Conservation (phyloP, 257 asterid species). For the Solanum lycopersicoides region DNA sequence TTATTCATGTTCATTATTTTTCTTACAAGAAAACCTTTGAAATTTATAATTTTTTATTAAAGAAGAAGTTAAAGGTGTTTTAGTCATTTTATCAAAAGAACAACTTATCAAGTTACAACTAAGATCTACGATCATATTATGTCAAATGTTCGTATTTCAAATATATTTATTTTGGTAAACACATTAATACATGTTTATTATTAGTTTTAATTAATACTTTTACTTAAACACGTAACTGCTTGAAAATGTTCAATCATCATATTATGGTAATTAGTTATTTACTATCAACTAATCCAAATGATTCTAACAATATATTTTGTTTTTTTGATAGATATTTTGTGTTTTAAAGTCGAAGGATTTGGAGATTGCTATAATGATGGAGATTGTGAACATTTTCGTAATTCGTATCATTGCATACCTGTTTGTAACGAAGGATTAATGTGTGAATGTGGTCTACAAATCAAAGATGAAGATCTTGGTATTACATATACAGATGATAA, state of each 20-base stretch:
- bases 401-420: neutral
- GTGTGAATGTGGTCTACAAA: neutral
- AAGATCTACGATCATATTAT: too few relatives aligned
- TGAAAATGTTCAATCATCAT: neutral
- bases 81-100: neutral
- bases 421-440: neutral
- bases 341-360: neutral
- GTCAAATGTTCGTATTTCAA: too few relatives aligned
- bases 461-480: neutral
- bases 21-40: neutral
- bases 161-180: neutral
- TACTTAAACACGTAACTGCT: too few relatives aligned
- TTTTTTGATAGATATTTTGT: neutral
- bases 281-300: neutral
- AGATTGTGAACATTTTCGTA: neutral
- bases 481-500: neutral
- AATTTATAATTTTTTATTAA: neutral
- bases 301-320: accelerated
- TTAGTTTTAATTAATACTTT: neutral
- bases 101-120: too few relatives aligned
- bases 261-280: neutral
- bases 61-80: neutral
- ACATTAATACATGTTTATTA: neutral
- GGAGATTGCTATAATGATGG: neutral
- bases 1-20: neutral